Evolutionary conservation across 78 protist species (phyloP), one percentile per base, ranked within the genome.

Genomic region (Tieghemostelium lacteum): DNA sequence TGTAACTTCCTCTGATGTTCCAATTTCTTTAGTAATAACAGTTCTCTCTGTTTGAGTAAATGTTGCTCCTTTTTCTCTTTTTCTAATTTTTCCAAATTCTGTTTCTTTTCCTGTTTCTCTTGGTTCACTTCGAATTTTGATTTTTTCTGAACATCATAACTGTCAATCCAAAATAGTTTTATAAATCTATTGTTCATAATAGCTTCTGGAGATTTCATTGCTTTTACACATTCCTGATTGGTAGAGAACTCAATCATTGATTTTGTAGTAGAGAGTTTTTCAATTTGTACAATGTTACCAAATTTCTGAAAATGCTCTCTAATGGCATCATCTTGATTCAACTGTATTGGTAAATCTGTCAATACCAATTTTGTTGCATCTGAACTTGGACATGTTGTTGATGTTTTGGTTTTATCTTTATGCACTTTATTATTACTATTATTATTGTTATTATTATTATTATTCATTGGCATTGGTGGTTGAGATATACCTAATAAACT

Each of bases 181-280:
- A 83, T 83, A 61, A 83, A 83, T 19, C 91, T 57, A 58, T 83
- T 83, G 28, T 83, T 83, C 91, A 83, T 83, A 39, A 83, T 83
- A 29, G 91, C 91, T 24, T 83, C 91, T 19, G 91, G 91, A 22
- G 91, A 67, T 36, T 83, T 83, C 91, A 83, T 83, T 40, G 91
- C 91, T 49, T 83, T 83, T 16, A 49, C 42, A 19, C 78, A 76
- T 19, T 83, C 91, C 7, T 31, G 29, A 36, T 83, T 83, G 10
- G 6, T 83, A 5, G 60, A 5, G 28, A 83, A 69, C 26, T 69
- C 78, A 8, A 83, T 36, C 10, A 58, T 34, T 0, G 80, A 66
- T 45, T 83, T 73, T 0, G 69, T 71, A 0, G 72, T 73, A 22
- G 73, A 64, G 40, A 83, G 5, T 58, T 83, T 83, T 19, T 62